phyloP scores from a whole-genome alignment of 495 filamentous ascomycete genomes.

The Penicillium pulvis region DNA sequence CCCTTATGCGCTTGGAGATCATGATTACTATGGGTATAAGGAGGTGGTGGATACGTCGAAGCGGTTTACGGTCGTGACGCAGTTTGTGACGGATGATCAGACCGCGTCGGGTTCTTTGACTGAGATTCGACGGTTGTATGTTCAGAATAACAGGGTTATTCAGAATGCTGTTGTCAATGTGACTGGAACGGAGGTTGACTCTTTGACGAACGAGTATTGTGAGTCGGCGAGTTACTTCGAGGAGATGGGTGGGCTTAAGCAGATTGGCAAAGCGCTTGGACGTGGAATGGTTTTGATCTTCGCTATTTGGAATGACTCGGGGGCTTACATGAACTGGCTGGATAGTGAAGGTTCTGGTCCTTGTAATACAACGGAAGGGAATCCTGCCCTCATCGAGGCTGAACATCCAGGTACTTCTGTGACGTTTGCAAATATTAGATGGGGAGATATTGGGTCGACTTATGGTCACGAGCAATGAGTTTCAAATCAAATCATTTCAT shows the following conservation, averaged over 20 bases:
- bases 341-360: conserved; percentile 59
- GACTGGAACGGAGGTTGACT: conserved; percentile 19
- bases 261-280: conserved; percentile 40
- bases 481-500: conserved; percentile 7
- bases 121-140: conserved; percentile 63
- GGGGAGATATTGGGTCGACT: conserved; percentile 43
- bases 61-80: conserved; percentile 67
- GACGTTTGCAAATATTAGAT: conserved; percentile 38
- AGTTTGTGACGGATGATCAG: conserved; percentile 58
- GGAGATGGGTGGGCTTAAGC: conserved; percentile 29
- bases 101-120: conserved; percentile 46
- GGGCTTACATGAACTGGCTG: conserved; percentile 65
- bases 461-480: neutral
- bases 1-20: conserved; percentile 58
- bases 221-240: conserved; percentile 17
- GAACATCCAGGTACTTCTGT: conserved; percentile 33
- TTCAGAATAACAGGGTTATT: conserved; percentile 61
- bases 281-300: conserved; percentile 69
- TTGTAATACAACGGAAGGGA: conserved; percentile 51
- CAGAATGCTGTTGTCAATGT: conserved; percentile 28
- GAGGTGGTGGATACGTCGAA: conserved; percentile 59
- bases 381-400: conserved; percentile 31
- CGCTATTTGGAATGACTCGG: conserved; percentile 63
- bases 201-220: conserved; percentile 33
- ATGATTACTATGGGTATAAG: conserved; percentile 56